Evolutionary conservation across 768 basidiomycete species (phyloP).

Genomic region (Cubamyces lactineus): DNA sequence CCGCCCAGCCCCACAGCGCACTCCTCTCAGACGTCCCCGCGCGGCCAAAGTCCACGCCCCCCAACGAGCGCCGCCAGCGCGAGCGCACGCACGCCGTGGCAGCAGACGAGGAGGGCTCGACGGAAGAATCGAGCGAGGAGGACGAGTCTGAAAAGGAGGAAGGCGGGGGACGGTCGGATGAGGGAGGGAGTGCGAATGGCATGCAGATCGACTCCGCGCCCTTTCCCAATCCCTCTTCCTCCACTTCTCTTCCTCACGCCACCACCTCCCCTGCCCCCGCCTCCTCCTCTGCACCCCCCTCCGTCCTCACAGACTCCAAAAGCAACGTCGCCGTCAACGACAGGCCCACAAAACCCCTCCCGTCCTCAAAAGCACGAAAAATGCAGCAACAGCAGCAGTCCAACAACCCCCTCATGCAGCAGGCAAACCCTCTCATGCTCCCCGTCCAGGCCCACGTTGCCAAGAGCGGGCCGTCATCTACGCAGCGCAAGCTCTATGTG

Average conservation of each 20-base stretch:
- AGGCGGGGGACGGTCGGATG: too few species aligned
- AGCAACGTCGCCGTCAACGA: constrained; percentile 30
- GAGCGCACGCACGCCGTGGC: constrained; percentile 32
- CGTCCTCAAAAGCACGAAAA: constrained; percentile 53
- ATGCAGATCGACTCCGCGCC: constrained; percentile 28
- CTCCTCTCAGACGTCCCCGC: constrained; percentile 53
- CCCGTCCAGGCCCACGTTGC: constrained; percentile 82
- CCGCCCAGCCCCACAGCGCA: constrained; percentile 29
- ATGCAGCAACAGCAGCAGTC: constrained; percentile 42
- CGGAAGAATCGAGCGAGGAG: constrained; percentile 19
- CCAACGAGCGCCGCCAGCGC: constrained; percentile 52
- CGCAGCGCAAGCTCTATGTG: constrained; percentile 79
- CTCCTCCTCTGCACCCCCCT: constrained; percentile 20
- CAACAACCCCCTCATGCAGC: constrained; percentile 50
- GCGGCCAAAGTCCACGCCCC: constrained; percentile 75
- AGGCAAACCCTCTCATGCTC: constrained; percentile 77
- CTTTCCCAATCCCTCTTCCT: constrained; percentile 12
- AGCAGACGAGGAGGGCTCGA: constrained; percentile 31
- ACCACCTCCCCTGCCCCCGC: constrained; percentile 21
- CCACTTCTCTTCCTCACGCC: constrained; percentile 16
- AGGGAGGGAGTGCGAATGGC: background rate
- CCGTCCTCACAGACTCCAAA: constrained; percentile 29
- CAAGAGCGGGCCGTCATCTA: constrained; percentile 49
- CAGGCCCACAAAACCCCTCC: constrained; percentile 69
- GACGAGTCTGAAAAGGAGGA: constrained; percentile 26